A percentile compares a stretch with the other conserved stretches of the same genome.
Evolutionary conservation across 2,329 filamentous ascomycete species (phyloP).

Genomic region (Talaromyces albobiverticillius): DNA sequence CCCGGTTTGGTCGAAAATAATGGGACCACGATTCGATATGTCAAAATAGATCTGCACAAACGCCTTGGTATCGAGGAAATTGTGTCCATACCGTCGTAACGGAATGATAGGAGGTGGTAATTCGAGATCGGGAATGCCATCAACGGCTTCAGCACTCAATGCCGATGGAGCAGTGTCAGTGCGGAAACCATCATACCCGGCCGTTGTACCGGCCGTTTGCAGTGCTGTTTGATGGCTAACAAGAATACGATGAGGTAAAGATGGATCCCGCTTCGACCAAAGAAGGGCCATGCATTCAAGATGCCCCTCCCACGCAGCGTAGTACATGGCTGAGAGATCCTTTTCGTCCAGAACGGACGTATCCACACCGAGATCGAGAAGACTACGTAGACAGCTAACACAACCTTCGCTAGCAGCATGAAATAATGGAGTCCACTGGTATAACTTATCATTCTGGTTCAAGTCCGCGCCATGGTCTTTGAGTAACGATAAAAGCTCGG

Average conservation of each 20-base stretch:
- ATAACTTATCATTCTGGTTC: slow-evolving; percentile 90
- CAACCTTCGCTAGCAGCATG: slow-evolving; percentile 96
- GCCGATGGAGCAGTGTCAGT: slow-evolving; percentile 37
- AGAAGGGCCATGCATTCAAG: slow-evolving; percentile 90
- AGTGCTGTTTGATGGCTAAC: slow-evolving; percentile 26
- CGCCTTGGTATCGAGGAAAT: slow-evolving; percentile 96
- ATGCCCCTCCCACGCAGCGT: slow-evolving; percentile 97
- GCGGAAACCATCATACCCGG: slow-evolving; percentile 24
- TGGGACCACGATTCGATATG: slow-evolving; percentile 62
- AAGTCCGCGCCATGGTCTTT: slow-evolving; percentile 85
- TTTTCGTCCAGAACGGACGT: slow-evolving; percentile 86
- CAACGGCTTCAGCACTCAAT: slow-evolving; percentile 52
- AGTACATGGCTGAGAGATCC: slow-evolving; percentile 90
- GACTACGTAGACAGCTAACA: slow-evolving; percentile 76
- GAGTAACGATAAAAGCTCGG: slow-evolving; percentile 74
- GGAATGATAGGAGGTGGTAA: slow-evolving; percentile 95
- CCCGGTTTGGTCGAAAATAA: slow-evolving; percentile 94
- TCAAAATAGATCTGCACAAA: slow-evolving; percentile 93
- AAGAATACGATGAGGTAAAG: slow-evolving; percentile 27
- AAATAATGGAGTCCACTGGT: slow-evolving; percentile 95
- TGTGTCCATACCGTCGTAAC: slow-evolving; percentile 90
- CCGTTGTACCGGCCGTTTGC: slow-evolving; percentile 24
- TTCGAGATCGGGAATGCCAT: slow-evolving; percentile 88
- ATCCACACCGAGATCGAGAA: slow-evolving; percentile 76
- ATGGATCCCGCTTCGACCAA: slow-evolving; percentile 36